Evolutionary conservation across 208 protist species (phyloP), one percentile per base, ranked within the genome.

Genomic region (Acanthamoeba sp.): DNA sequence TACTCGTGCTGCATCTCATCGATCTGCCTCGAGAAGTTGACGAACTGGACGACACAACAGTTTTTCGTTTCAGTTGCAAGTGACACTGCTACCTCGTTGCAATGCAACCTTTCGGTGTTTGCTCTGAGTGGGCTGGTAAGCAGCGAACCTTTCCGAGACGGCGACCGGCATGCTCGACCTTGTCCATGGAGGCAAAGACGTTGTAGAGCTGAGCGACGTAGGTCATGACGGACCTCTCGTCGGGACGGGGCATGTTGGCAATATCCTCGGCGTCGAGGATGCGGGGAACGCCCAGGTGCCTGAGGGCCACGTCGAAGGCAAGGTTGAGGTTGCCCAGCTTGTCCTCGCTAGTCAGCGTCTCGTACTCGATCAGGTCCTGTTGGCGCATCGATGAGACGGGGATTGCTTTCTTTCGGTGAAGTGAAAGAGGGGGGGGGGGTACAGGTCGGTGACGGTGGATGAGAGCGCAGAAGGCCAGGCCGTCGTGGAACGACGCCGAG

Each of bases 201-300:
- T 97, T 84, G 96, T 96, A 97, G 92, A 95, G 95, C 48, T 91
- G 55, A 1, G 96, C 80, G 12, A 98, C 95, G 91, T 98, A 98
- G n/a, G 97, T 98, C 96, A 98, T 98, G 32, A 98, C 94, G 16
- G 97, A 98, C n/a, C 73, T 27, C 69, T 97, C 96, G 90, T 98
- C 96, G 73, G 96, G 97, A n/a, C 88, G 71, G 24, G 85, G 64
- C 12, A 96, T 91, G 82, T 97, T 95, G 10, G 96, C 80, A 34
- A 97, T 96, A 95, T 97, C 96, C 5, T 96, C 91, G 34, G 95
- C 94, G 88, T 98, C 97, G 24, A 98, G 89, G 24, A 98, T 59
- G 36, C 94, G 87, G 36, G 97, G 93, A 59, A 98, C 97, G 59
- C 85, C 96, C 0, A 97, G 57, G 29, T 97, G 45, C 42, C 95